A percentile compares a stretch with the other conserved stretches of the same genome.
phyloP scores from a whole-genome alignment of 192 early-diverging fungal genomes.

The Linnemannia elongata region DNA sequence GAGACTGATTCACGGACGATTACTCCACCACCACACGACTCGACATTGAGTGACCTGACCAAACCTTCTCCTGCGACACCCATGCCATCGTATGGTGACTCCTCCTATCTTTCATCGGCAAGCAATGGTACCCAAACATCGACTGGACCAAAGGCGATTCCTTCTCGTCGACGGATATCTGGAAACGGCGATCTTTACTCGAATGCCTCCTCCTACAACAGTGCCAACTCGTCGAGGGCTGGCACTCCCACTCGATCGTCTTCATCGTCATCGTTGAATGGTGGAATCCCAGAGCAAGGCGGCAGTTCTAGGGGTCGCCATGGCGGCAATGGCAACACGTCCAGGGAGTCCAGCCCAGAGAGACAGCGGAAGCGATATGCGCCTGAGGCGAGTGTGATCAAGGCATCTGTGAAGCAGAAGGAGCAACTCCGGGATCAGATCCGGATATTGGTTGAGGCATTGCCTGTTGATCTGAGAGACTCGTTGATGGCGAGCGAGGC shows the following conservation, averaged over 20 bases:
- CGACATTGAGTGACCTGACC: neutral
- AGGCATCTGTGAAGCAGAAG: constrained; percentile 47
- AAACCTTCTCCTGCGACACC: constrained; percentile 20
- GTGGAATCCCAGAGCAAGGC: neutral
- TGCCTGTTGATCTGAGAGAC: constrained; percentile 46
- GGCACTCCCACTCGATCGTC: constrained; percentile 46
- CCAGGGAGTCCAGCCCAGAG: constrained; percentile 45
- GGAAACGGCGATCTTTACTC: constrained; percentile 17
- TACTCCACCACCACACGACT: constrained; percentile 32
- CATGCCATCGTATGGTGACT: neutral
- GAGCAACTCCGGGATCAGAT: constrained; percentile 52
- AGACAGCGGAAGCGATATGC: constrained; percentile 43
- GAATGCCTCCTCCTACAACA: constrained; percentile 38
- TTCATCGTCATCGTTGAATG: constrained; percentile 47
- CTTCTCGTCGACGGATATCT: neutral
- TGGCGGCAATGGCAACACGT: neutral
- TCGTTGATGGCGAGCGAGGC: constrained; percentile 47
- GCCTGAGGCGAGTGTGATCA: constrained; percentile 52
- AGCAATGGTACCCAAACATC: neutral
- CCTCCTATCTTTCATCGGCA: neutral
- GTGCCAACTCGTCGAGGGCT: constrained; percentile 30
- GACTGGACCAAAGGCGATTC: constrained; percentile 23
- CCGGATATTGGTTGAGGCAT: constrained; percentile 40
- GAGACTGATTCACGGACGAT: constrained; percentile 31
- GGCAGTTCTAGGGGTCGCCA: neutral